Evolutionary conservation across 2,329 filamentous ascomycete species (phyloP).

Genomic region (Coniochaeta sp.): DNA sequence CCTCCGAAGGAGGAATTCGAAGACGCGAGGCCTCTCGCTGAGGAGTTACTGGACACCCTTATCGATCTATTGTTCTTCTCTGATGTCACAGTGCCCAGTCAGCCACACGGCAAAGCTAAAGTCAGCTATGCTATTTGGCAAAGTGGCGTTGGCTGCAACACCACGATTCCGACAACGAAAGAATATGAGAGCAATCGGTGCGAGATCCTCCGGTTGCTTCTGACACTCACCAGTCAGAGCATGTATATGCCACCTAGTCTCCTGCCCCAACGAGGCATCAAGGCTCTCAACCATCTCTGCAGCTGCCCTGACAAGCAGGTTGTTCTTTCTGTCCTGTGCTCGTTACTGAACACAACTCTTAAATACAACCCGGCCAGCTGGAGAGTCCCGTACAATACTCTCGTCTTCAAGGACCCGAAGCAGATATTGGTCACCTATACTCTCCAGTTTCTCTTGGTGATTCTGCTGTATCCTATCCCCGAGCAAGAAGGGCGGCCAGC

Average conservation of each 20-base stretch:
- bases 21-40: constrained; percentile 77
- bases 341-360: constrained; percentile 87
- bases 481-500: constrained; percentile 58
- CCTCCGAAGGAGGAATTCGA: constrained; percentile 57
- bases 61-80: constrained; percentile 87
- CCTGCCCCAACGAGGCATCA: constrained; percentile 75
- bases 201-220: constrained; percentile 77
- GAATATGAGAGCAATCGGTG: constrained; percentile 90
- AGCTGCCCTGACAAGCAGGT: constrained; percentile 85
- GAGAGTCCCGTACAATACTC: constrained; percentile 88
- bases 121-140: constrained; percentile 96
- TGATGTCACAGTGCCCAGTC: constrained; percentile 75
- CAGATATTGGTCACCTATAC: constrained; percentile 88
- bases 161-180: constrained; percentile 77
- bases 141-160: constrained; percentile 93
- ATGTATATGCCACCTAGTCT: constrained; percentile 83
- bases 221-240: constrained; percentile 81
- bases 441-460: constrained; percentile 78
- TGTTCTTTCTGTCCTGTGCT: constrained; percentile 84
- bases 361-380: constrained; percentile 95
- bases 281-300: constrained; percentile 80
- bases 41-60: constrained; percentile 86
- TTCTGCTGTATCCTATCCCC: constrained; percentile 81
- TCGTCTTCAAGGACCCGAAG: constrained; percentile 86
- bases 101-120: constrained; percentile 64